Conservation (phyloP, 495 filamentous ascomycete species). For the Pyrenula aspistea region DNA sequence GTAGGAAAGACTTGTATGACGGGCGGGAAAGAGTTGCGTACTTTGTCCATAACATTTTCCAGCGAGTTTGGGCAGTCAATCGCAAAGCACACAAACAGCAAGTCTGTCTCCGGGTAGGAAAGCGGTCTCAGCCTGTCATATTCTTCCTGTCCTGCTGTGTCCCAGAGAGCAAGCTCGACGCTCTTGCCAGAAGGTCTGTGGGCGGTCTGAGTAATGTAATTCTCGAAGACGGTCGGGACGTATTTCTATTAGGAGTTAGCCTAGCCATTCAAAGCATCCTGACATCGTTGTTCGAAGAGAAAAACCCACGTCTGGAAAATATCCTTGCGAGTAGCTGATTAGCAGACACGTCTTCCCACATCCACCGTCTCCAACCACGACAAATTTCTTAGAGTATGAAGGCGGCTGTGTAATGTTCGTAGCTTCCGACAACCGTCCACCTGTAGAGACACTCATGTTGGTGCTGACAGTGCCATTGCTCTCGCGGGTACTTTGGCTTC, state of each 20-base stretch:
- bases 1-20: neutral
- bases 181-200: slow-evolving; percentile 81
- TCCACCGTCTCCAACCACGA: slow-evolving; percentile 94
- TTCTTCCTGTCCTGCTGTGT: slow-evolving; percentile 97
- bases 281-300: neutral
- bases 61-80: slow-evolving; percentile 97
- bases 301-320: slow-evolving; percentile 81
- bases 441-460: slow-evolving; percentile 52
- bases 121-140: slow-evolving; percentile 92
- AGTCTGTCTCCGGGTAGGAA: slow-evolving; percentile 94
- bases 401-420: slow-evolving; percentile 82
- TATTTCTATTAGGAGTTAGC: slow-evolving; percentile 65
- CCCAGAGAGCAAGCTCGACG: slow-evolving; percentile 93
- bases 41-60: slow-evolving; percentile 98
- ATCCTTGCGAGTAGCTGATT: slow-evolving; percentile 96
- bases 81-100: slow-evolving; percentile 97
- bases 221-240: slow-evolving; percentile 97
- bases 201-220: slow-evolving; percentile 94
- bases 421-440: slow-evolving; percentile 54
- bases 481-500: slow-evolving; percentile 47
- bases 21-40: slow-evolving; percentile 24
- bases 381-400: slow-evolving; percentile 95
- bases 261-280: neutral
- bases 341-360: slow-evolving; percentile 97
- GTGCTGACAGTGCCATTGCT: slow-evolving; percentile 81